These are phyloP conservation scores for Aspergillus awamori DNA, from an alignment of 2,329 filamentous ascomycete genomes.

Conservation along the genomic window DNA sequence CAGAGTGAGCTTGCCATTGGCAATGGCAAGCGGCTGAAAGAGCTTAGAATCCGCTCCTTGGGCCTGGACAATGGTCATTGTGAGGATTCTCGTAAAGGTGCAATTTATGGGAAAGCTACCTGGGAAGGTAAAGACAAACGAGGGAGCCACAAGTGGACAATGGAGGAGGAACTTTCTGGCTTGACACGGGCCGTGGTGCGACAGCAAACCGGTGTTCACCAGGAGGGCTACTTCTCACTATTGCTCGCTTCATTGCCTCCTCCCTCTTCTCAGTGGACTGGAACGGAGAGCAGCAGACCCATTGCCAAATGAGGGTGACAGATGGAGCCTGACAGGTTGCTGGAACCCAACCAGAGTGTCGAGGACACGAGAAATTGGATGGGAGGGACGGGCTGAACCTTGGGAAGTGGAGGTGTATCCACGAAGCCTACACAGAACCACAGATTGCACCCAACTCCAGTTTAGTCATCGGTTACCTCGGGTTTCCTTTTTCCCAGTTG, in stretches of 20 bases:
- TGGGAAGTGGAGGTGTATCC: slow-evolving; percentile 3
- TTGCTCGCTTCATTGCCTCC: not conserved
- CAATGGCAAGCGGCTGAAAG: slow-evolving; percentile 49
- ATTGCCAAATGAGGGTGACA: slow-evolving; percentile 4
- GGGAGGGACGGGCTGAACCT: slow-evolving; percentile 7
- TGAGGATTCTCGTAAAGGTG: slow-evolving; percentile 3
- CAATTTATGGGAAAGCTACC: not conserved
- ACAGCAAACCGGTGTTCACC: not conserved
- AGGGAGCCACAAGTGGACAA: not conserved
- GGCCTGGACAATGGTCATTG: slow-evolving; percentile 28
- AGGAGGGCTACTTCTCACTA: not conserved
- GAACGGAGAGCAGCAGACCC: slow-evolving; percentile 2
- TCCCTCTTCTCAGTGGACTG: not conserved
- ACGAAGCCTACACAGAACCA: not conserved
- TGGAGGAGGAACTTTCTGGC: not conserved
- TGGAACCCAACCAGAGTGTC: slow-evolving; percentile 3
- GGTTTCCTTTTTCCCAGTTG: too few relatives aligned
- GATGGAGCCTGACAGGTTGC: slow-evolving; percentile 5
- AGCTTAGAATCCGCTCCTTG: slow-evolving; percentile 39
- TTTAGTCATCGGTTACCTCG: not conserved
- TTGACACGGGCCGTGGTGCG: not conserved
- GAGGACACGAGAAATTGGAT: slow-evolving; percentile 8
- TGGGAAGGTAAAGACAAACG: not conserved
- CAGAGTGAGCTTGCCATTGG: slow-evolving; percentile 53
- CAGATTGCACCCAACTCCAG: not conserved